Evolutionary conservation across 2,329 filamentous ascomycete species (phyloP).

Genomic region (Chaetomiaceae sp.): DNA sequence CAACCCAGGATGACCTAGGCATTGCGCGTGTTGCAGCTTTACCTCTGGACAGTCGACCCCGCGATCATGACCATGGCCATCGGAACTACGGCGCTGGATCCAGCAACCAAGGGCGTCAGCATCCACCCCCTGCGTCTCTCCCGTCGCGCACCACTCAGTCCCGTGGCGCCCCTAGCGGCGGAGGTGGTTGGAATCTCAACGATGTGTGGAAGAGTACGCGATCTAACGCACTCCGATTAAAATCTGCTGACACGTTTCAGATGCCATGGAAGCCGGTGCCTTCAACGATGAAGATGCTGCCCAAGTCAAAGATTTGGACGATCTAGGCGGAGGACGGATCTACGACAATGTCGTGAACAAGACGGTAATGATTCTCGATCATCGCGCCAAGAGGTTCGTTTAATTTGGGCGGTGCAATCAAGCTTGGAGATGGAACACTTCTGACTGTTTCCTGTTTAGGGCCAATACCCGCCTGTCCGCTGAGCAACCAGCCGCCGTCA

Average conservation of each 20-base stretch:
- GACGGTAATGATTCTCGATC: conserved; percentile 4
- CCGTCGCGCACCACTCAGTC: not conserved
- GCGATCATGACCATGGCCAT: not conserved
- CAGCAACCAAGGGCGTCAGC: not conserved
- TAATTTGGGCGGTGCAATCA: not conserved
- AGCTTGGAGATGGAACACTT: not conserved
- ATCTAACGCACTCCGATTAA: not conserved
- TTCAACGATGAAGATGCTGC: conserved; percentile 30
- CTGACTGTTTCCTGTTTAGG: conserved; percentile 1
- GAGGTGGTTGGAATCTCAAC: not conserved
- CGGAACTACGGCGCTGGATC: not conserved
- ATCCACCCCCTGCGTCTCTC: not conserved
- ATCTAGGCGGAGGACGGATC: conserved; percentile 25
- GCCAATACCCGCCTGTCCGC: not conserved
- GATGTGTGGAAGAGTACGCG: conserved; percentile 9
- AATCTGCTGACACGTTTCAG: conserved; percentile 5
- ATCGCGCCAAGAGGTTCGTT: conserved; percentile 5
- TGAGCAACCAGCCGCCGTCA: not conserved
- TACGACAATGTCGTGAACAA: conserved; percentile 14
- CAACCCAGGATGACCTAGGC: conserved; percentile 28
- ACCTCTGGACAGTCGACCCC: conserved; percentile 11
- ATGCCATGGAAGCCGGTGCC: conserved; percentile 18
- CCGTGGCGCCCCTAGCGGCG: not conserved
- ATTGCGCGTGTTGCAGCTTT: conserved; percentile 22
- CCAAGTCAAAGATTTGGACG: conserved; percentile 23